phyloP scores from a whole-genome alignment of 192 early-diverging fungal species.

The Coemansia aciculifera region DNA sequence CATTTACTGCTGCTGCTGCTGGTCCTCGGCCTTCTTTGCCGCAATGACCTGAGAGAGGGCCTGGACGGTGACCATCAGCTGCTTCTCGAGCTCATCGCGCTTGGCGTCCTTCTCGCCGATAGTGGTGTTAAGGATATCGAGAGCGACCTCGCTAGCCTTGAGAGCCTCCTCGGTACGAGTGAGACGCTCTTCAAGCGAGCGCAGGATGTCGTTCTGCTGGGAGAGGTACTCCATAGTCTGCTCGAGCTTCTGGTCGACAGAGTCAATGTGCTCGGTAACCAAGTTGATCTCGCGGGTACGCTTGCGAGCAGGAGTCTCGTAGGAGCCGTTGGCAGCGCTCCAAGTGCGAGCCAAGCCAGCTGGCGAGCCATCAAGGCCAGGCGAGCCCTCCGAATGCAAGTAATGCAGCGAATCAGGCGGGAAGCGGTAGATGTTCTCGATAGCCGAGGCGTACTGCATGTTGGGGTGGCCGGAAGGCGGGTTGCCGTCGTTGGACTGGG shows the following conservation, averaged over 20 bases:
- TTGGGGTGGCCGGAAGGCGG: constrained; percentile 32
- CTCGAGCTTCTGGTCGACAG: constrained; percentile 50
- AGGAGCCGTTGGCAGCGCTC: constrained; percentile 53
- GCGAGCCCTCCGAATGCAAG: constrained; percentile 38
- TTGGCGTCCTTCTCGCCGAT: constrained; percentile 50
- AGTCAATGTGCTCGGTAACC: constrained; percentile 46
- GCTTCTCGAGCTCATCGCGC: constrained; percentile 54
- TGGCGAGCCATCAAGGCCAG: constrained; percentile 28
- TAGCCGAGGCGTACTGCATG: constrained; percentile 48
- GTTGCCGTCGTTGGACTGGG: constrained; percentile 61
- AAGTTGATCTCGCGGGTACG: constrained; percentile 42
- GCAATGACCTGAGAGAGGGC: constrained; percentile 53
- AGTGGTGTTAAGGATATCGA: constrained; percentile 43
- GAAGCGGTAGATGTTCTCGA: constrained; percentile 56
- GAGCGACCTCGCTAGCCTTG: constrained; percentile 42
- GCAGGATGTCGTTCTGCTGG: constrained; percentile 49
- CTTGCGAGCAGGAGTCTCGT: constrained; percentile 56
- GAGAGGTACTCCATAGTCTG: constrained; percentile 44
- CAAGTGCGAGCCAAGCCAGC: constrained; percentile 38
- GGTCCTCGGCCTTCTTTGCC: constrained; percentile 48
- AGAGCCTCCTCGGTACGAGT: constrained; percentile 48
- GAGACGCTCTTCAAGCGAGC: constrained; percentile 47
- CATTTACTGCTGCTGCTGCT: constrained; percentile 2
- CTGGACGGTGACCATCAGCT: constrained; percentile 55
- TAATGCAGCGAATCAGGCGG: constrained; percentile 46